phyloP scores from a whole-genome alignment of 2,329 filamentous ascomycete species.

The Cyphellophora attinorum region DNA sequence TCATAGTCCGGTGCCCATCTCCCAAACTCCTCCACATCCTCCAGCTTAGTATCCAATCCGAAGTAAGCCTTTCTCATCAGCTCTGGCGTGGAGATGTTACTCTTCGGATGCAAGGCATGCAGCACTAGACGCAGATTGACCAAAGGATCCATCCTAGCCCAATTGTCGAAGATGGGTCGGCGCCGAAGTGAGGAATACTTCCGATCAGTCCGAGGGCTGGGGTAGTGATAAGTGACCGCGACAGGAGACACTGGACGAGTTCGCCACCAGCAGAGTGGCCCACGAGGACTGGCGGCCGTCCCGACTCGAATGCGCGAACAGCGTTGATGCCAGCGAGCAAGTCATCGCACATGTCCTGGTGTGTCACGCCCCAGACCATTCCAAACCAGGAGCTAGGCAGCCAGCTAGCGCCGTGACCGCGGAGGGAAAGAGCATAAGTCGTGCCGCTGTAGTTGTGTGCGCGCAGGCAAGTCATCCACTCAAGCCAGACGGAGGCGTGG shows the following conservation, averaged over 20 bases:
- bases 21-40: slow-evolving; percentile 34
- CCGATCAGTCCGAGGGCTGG: slow-evolving; percentile 38
- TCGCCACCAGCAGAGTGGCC: slow-evolving; percentile 46
- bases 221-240: slow-evolving; percentile 29
- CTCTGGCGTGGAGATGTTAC: slow-evolving; percentile 40
- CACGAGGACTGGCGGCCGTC: slow-evolving; percentile 32
- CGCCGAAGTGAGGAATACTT: slow-evolving; percentile 39
- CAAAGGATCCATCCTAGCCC: slow-evolving; percentile 38
- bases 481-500: slow-evolving; percentile 42
- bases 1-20: slow-evolving; percentile 38
- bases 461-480: slow-evolving; percentile 42
- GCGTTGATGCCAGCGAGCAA: slow-evolving; percentile 33
- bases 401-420: slow-evolving; percentile 46
- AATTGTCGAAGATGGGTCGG: slow-evolving; percentile 35
- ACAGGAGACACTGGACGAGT: slow-evolving; percentile 40
- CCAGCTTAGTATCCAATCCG: slow-evolving; percentile 31
- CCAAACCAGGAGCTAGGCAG: slow-evolving; percentile 35
- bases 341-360: slow-evolving; percentile 35
- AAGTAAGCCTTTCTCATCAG: slow-evolving; percentile 45
- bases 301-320: slow-evolving; percentile 26
- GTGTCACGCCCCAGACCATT: slow-evolving; percentile 39
- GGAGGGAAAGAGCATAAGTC: slow-evolving; percentile 44
- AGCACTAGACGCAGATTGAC: slow-evolving; percentile 38
- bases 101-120: slow-evolving; percentile 41
- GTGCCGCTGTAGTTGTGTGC: slow-evolving; percentile 28